phyloP scores from a whole-genome alignment of 331 rosid genomes.

The Rosa hybrid region DNA sequence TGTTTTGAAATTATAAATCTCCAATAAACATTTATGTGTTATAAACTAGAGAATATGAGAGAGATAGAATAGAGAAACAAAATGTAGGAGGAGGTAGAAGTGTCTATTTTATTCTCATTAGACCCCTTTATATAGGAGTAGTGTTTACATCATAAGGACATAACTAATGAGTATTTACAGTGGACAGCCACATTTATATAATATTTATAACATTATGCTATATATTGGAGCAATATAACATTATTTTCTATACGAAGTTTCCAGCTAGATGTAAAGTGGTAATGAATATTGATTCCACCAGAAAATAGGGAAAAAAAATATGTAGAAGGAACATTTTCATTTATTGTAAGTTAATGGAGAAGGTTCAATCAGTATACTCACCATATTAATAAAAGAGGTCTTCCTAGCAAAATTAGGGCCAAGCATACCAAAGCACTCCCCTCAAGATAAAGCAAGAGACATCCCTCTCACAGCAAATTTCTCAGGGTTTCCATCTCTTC shows the following conservation, averaged over 20 bases:
- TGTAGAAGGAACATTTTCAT: background rate
- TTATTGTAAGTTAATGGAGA: background rate
- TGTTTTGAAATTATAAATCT: background rate
- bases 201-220: too few relatives aligned
- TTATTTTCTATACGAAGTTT: background rate
- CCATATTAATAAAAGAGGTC: slow-evolving; percentile 96
- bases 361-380: slow-evolving; percentile 37
- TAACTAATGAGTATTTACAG: too few relatives aligned
- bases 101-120: too few relatives aligned
- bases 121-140: too few relatives aligned
- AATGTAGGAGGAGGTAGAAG: too few relatives aligned
- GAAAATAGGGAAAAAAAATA: background rate
- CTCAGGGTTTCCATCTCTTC: slow-evolving; percentile 85
- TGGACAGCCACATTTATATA: too few relatives aligned
- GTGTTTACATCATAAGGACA: too few relatives aligned
- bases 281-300: background rate
- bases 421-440: slow-evolving; percentile 97
- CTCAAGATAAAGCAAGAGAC: slow-evolving; percentile 84
- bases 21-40: slow-evolving; percentile 5
- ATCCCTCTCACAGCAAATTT: slow-evolving; percentile 82
- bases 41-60: too few relatives aligned
- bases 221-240: background rate
- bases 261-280: background rate
- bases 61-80: too few relatives aligned
- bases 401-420: slow-evolving; percentile 99